Base-by-base conservation (phyloP, 257 asterid genomes). In the Nicotiana paniculata region DNA sequence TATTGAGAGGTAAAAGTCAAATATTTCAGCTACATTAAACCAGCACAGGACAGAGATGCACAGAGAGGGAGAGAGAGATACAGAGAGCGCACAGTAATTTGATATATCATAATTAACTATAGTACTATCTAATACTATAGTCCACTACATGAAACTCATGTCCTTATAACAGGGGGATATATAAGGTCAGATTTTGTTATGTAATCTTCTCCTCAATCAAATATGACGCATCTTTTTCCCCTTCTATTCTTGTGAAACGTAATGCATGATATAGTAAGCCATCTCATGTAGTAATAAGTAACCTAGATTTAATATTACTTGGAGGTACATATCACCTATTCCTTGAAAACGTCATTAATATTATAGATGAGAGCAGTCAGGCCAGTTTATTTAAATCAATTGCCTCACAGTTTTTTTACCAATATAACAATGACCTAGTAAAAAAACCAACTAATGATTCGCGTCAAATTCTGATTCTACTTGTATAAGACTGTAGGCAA, bases 291-390 rank as follows among this genome's bases (percentile, higher is more conserved):
- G 24, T 51, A 9, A 28, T 55, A 75, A 48, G 76, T 77, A 65
- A 66, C 48, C 48, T 66, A n/a, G 30, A 77, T 83, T 86, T 62
- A 63, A 82, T 70, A 65, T 79, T 51, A 80, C 72, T 85, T 32
- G 85, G 85, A 84, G 85, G 84, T 82, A 59, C 86, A 84, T 80
- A 77, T 77, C 65, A 82, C 81, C 83, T 64, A 81, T 66, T 28
- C 28, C n/a, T 81, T 75, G 82, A 80, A 77, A 58, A 21, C 15
- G 21, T 4, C 26, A 12, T 24, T 70, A 16, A 64, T 64, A 70
- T 2, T 18, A 58, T 58, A 6, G 63, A 57, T 5, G 63, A 57
- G 63, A 59, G 65, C 65, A 59, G 30, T 12, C 65, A 59, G 26
- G 65, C 13, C 30, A 59, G 64, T 17, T 18, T n/a, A 37, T 7